Percentiles rank a stretch among this genome's conserved stretches.
phyloP scores from a whole-genome alignment of 2,329 filamentous ascomycete species.

The Fusarium sp. region DNA sequence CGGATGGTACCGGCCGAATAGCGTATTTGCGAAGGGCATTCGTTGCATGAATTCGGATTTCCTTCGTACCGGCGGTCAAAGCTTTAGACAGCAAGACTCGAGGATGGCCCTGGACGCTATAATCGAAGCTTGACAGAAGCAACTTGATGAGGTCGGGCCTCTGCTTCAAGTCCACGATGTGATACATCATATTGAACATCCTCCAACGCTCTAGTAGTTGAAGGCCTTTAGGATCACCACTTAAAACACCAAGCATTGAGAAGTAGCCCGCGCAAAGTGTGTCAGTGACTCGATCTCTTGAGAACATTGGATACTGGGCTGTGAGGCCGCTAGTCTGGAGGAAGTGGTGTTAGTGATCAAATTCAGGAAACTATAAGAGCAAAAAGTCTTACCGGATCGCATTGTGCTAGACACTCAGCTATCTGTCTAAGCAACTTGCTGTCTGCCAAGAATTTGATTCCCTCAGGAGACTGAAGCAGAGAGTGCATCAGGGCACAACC shows the following conservation, averaged over 20 bases:
- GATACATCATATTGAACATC: constrained; percentile 99
- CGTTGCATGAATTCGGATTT: constrained; percentile 90
- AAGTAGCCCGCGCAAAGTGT: constrained; percentile 95
- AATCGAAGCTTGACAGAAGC: constrained; percentile 91
- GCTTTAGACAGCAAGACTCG: constrained; percentile 93
- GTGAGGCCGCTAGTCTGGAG: constrained; percentile 74
- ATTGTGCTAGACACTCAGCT: constrained; percentile 93
- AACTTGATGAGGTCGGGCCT: constrained; percentile 91
- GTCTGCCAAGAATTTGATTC: constrained; percentile 84
- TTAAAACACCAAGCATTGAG: constrained; percentile 87
- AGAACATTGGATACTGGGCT: constrained; percentile 89
- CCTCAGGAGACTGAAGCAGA: constrained; percentile 85
- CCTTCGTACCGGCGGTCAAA: constrained; percentile 88
- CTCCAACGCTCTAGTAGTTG: constrained; percentile 95
- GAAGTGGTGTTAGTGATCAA: constrained; percentile 32
- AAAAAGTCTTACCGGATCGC: constrained; percentile 75
- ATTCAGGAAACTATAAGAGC: not conserved
- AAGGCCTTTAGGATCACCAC: constrained; percentile 81
- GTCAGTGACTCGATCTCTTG: constrained; percentile 81
- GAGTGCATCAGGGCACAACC: constrained; percentile 90
- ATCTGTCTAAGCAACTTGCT: constrained; percentile 95
- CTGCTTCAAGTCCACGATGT: constrained; percentile 91
- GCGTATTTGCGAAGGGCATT: constrained; percentile 89
- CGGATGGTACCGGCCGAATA: constrained; percentile 57
- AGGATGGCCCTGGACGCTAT: constrained; percentile 86